phyloP scores from a whole-genome alignment of 2,329 filamentous ascomycete species.

The Penicillium sp. region DNA sequence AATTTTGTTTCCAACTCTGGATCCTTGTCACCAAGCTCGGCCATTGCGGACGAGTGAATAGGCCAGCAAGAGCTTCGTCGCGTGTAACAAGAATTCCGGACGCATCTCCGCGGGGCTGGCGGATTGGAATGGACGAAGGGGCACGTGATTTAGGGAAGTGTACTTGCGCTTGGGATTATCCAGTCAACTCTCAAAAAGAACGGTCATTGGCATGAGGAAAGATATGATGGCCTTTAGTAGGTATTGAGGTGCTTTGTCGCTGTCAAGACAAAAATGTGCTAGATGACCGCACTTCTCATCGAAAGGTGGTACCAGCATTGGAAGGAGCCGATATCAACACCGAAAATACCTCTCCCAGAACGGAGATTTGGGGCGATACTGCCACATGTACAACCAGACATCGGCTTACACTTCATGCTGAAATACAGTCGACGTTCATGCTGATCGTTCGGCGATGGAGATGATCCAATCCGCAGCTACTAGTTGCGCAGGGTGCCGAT shows the following conservation, averaged over 20 bases:
- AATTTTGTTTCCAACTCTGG: not conserved
- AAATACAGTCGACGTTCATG: not conserved
- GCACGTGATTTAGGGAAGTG: not conserved
- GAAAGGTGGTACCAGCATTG: no score
- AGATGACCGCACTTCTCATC: no score
- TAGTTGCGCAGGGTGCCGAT: no score
- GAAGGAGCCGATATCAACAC: no score
- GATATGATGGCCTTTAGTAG: no score
- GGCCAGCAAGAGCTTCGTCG: not conserved
- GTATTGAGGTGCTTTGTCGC: no score
- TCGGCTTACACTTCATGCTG: not conserved
- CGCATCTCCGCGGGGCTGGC: not conserved
- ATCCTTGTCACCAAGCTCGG: not conserved
- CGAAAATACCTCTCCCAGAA: no score
- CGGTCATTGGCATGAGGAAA: no score
- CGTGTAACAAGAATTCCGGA: not conserved
- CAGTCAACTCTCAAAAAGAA: no score
- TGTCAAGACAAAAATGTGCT: no score
- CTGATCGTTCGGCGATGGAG: not conserved
- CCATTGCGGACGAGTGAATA: slow-evolving; percentile 26
- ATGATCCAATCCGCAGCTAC: not conserved
- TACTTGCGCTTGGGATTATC: not conserved
- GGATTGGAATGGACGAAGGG: not conserved
- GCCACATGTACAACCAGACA: not conserved
- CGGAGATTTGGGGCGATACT: not conserved